phyloP scores from a whole-genome alignment of 805 yeast genomes.

The Nakazawaea anatomiae region DNA sequence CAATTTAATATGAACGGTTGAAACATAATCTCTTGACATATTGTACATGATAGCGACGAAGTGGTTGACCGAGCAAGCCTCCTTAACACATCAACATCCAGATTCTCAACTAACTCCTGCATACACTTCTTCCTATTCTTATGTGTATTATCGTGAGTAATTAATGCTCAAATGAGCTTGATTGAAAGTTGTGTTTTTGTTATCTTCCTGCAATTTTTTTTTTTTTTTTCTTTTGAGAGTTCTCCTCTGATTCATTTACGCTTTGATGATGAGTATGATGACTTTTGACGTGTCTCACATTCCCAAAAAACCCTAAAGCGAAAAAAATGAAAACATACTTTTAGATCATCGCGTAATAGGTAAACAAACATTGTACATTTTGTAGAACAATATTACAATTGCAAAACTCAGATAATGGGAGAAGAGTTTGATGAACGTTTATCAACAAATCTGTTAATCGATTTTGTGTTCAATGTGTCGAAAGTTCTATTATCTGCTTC shows the following conservation, averaged over 20 bases:
- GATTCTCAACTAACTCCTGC: not conserved
- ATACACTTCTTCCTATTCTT: not conserved
- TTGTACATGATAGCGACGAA: slow-evolving; percentile 43
- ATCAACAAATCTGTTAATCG: slow-evolving; percentile 11
- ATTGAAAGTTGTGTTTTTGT: too few species aligned
- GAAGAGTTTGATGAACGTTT: not conserved
- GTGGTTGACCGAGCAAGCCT: slow-evolving; percentile 10
- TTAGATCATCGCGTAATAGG: slow-evolving; percentile 2
- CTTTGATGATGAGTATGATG: too few species aligned
- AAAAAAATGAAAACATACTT: not conserved
- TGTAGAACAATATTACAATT: not conserved
- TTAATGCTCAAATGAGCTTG: too few species aligned
- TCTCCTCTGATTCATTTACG: too few species aligned
- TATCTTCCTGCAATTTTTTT: too few species aligned
- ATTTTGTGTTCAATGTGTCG: slow-evolving; percentile 22
- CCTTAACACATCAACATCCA: not conserved
- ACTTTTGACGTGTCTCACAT: too few species aligned
- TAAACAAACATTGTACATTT: not conserved
- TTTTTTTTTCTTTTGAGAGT: too few species aligned
- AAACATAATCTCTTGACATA: slow-evolving; percentile 66
- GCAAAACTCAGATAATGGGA: not conserved
- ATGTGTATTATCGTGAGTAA: too few species aligned
- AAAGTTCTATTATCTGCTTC: slow-evolving; percentile 22
- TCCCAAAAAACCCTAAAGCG: too few species aligned
- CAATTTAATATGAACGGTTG: slow-evolving; percentile 59